A percentile compares a stretch with the other conserved stretches of the same genome.
phyloP scores from a whole-genome alignment of 2,329 filamentous ascomycete species.

The Verticillium klebahnii region DNA sequence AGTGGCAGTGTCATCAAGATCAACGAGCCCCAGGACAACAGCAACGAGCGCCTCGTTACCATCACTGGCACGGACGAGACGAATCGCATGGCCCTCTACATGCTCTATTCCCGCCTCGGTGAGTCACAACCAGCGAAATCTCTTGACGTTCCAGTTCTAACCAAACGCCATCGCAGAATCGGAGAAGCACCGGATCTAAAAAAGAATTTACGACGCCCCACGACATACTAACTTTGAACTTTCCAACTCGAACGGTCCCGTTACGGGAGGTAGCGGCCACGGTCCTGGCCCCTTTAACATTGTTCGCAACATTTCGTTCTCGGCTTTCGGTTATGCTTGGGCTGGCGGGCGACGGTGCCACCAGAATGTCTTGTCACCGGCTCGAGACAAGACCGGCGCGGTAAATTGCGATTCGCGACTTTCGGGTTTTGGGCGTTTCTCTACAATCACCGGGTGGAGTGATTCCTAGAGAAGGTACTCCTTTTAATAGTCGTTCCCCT shows the following conservation, averaged over 20 bases:
- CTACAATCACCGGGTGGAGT: not conserved
- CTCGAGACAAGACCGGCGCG: not conserved
- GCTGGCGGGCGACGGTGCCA: not conserved
- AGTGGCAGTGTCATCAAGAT: conserved; percentile 99
- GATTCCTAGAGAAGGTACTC: conserved; percentile 1
- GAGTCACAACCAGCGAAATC: conserved; percentile 24
- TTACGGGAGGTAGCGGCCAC: conserved; percentile 10
- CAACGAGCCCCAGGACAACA: conserved; percentile 98
- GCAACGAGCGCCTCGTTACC: conserved; percentile 94
- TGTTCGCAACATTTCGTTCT: not conserved
- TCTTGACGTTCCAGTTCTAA: no score
- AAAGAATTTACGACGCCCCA: conserved; percentile 9
- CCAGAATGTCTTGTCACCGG: not conserved
- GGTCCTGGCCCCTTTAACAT: not conserved
- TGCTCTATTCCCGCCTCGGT: conserved; percentile 98
- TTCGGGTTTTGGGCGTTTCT: not conserved
- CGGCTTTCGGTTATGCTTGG: not conserved
- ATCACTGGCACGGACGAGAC: conserved; percentile 97
- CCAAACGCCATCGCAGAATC: conserved; percentile 28
- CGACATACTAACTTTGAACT: conserved; percentile 2
- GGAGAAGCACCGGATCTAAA: conserved; percentile 39
- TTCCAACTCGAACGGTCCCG: conserved; percentile 11
- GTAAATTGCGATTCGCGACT: not conserved
- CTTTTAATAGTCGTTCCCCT: conserved; percentile 1
- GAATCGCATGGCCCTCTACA: conserved; percentile 99